Evolutionary conservation across 1,284 basidiomycete species (phyloP).

Genomic region (Phaffia rhodozyma): DNA sequence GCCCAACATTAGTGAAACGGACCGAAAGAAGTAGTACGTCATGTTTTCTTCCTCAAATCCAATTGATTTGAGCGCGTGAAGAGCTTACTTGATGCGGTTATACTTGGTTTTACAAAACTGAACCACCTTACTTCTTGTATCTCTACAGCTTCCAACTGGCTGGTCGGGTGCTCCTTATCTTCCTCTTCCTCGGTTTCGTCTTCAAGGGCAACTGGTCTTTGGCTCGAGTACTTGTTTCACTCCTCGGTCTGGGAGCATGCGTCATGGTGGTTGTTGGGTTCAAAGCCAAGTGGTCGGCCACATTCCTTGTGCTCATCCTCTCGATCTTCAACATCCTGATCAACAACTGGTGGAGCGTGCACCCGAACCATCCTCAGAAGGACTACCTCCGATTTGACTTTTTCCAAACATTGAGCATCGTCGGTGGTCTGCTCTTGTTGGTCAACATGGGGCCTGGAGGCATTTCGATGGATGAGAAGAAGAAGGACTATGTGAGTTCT

Average conservation of each 20-base stretch:
- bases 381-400: constrained; percentile 82
- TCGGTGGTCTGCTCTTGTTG: constrained; percentile 89
- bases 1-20: constrained; percentile 80
- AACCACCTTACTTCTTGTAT: constrained; percentile 1
- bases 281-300: constrained; percentile 97
- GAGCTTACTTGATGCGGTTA: background rate
- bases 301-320: constrained; percentile 87
- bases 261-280: constrained; percentile 96
- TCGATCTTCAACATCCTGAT: constrained; percentile 94
- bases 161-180: constrained; percentile 92
- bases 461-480: constrained; percentile 97
- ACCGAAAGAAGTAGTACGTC: constrained; percentile 92
- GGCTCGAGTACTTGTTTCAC: constrained; percentile 69
- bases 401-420: constrained; percentile 56
- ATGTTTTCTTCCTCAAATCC: constrained; percentile 5
- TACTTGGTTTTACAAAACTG: background rate
- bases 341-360: constrained; percentile 99
- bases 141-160: constrained; percentile 76
- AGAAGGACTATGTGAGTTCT: constrained; percentile 50
- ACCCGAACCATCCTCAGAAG: constrained; percentile 80
- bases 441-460: constrained; percentile 98
- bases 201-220: constrained; percentile 86
- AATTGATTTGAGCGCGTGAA: background rate
- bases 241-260: constrained; percentile 83
- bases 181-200: constrained; percentile 97